These are phyloP conservation scores for Omphalotus guepiniiformis DNA, from an alignment of 768 basidiomycete species.

Conservation along the genomic window DNA sequence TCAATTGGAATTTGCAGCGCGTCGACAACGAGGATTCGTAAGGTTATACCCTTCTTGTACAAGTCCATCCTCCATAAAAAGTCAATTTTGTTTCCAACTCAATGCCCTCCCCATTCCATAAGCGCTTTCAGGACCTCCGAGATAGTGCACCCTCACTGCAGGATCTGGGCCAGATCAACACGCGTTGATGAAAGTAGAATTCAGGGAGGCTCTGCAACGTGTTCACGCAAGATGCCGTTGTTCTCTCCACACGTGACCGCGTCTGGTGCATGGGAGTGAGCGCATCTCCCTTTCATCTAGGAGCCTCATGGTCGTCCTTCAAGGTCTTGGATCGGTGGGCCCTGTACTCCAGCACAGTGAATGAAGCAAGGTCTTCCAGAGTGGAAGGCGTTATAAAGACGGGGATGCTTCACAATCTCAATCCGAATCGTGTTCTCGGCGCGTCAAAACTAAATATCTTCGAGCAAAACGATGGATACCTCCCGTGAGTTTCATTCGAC, in stretches of 20 bases:
- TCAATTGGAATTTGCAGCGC: conserved; percentile 87
- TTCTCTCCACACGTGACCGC: neutral
- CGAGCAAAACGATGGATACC: neutral
- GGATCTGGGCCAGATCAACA: too few relatives aligned
- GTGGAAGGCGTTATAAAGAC: neutral
- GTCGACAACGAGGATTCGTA: conserved; percentile 91
- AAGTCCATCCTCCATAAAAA: conserved; percentile 60
- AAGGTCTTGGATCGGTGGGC: neutral
- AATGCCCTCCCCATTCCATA: too few relatives aligned
- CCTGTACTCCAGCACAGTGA: neutral
- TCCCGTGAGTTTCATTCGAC: neutral
- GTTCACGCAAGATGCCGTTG: neutral
- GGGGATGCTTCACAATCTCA: neutral
- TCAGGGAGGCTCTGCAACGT: too few relatives aligned
- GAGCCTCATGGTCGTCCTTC: neutral
- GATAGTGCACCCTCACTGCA: too few relatives aligned
- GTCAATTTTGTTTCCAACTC: too few relatives aligned
- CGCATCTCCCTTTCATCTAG: conserved; percentile 1
- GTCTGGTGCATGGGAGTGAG: neutral
- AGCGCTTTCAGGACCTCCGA: too few relatives aligned
- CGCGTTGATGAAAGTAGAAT: too few relatives aligned
- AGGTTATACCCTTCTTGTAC: conserved; percentile 89
- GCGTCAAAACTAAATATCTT: neutral
- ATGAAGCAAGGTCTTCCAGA: neutral
- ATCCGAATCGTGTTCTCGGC: neutral